Conservation (phyloP, 495 filamentous ascomycete species). For the Aspergillus nanangensis region DNA sequence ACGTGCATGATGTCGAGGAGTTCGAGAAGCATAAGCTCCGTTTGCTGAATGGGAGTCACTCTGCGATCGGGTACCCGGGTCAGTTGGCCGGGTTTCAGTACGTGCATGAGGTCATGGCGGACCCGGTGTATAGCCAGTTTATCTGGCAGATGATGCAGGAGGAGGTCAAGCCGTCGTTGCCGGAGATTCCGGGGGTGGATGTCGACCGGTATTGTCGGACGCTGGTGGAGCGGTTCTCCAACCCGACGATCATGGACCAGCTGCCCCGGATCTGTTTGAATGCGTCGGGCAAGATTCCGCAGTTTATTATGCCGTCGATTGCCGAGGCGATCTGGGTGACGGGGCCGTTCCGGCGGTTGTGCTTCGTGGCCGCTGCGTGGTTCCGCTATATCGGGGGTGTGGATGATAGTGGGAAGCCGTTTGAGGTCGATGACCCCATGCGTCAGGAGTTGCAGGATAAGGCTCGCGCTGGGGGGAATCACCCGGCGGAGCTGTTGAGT, state of each 20-base stretch:
- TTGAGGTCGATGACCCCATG: slow-evolving; percentile 42
- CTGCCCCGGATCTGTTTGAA: slow-evolving; percentile 42
- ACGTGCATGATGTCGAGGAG: slow-evolving; percentile 40
- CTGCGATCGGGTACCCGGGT: slow-evolving; percentile 41
- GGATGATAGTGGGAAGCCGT: slow-evolving; percentile 35
- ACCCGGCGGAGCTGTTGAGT: slow-evolving; percentile 32
- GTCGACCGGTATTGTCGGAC: slow-evolving; percentile 43
- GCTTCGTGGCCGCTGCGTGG: slow-evolving; percentile 42
- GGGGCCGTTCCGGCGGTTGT: slow-evolving; percentile 40
- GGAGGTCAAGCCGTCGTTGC: slow-evolving; percentile 44
- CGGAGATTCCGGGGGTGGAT: slow-evolving; percentile 39
- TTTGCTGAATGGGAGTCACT: slow-evolving; percentile 44
- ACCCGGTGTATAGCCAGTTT: slow-evolving; percentile 36
- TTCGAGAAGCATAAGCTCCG: slow-evolving; percentile 50
- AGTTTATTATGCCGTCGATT: slow-evolving; percentile 48
- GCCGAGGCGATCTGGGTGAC: slow-evolving; percentile 42
- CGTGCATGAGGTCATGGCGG: slow-evolving; percentile 43
- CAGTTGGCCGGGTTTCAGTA: slow-evolving; percentile 42
- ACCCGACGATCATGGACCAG: slow-evolving; percentile 45
- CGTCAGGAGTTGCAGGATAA: slow-evolving; percentile 36
- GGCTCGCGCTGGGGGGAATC: slow-evolving; percentile 31
- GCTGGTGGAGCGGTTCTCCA: slow-evolving; percentile 44
- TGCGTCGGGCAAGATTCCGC: slow-evolving; percentile 45
- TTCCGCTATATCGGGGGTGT: slow-evolving; percentile 41
- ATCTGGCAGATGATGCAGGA: slow-evolving; percentile 46